A percentile compares a stretch with the other conserved stretches of the same genome.
Evolutionary conservation across 2,329 filamentous ascomycete species (phyloP).

Genomic region (Stemphylium beticola): DNA sequence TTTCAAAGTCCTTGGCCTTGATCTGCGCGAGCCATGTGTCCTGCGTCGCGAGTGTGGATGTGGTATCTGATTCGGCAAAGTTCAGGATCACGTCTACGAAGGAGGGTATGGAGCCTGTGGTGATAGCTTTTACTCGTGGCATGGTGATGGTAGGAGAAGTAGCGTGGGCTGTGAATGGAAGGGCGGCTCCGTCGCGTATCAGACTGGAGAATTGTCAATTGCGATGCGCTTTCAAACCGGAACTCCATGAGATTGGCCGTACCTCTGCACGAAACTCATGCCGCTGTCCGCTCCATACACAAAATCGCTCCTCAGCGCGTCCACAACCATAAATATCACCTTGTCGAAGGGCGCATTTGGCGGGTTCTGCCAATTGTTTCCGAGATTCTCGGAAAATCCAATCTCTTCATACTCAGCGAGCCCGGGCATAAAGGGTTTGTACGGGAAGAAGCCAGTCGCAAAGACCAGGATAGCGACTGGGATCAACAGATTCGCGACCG

Average conservation of each 20-base stretch:
- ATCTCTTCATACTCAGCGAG: slow-evolving; percentile 71
- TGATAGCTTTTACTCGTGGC: slow-evolving; percentile 96
- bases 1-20: slow-evolving; percentile 63
- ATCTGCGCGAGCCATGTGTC: slow-evolving; percentile 97
- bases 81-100: slow-evolving; percentile 97
- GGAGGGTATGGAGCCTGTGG: slow-evolving; percentile 95
- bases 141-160: slow-evolving; percentile 98
- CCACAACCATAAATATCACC: slow-evolving; percentile 96
- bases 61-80: slow-evolving; percentile 91
- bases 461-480: slow-evolving; percentile 73
- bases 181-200: slow-evolving; percentile 79
- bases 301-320: slow-evolving; percentile 89
- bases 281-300: slow-evolving; percentile 82
- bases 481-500: slow-evolving; percentile 77
- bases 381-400: slow-evolving; percentile 52
- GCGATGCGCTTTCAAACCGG: not conserved
- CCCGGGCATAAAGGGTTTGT: slow-evolving; percentile 91
- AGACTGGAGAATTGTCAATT: slow-evolving; percentile 60
- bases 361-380: slow-evolving; percentile 44
- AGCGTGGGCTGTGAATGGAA: slow-evolving; percentile 95
- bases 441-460: slow-evolving; percentile 93
- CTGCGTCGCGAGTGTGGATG: slow-evolving; percentile 83
- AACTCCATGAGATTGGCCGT: slow-evolving; percentile 11
- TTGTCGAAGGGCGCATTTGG: slow-evolving; percentile 81
- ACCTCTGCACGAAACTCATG: slow-evolving; percentile 90